These are phyloP conservation scores for Xylaria sp. DNA, from an alignment of 2,329 filamentous ascomycete genomes.

Conservation along the genomic window DNA sequence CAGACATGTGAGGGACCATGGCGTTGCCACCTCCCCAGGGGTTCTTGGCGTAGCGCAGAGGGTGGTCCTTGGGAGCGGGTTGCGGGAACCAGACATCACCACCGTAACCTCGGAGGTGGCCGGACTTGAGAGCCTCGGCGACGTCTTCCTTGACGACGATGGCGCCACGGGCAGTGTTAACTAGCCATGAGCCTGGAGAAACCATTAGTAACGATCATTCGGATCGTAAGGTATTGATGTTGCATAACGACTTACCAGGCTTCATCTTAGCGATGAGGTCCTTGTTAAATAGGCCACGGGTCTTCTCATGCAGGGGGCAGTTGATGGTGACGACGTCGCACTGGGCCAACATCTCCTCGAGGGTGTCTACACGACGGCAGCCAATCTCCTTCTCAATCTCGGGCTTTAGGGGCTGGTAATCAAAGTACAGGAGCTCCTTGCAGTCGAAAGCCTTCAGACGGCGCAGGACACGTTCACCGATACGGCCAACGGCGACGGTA, in stretches of 20 bases:
- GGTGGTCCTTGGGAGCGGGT: conserved; percentile 92
- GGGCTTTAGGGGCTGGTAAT: conserved; percentile 92
- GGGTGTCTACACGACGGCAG: conserved; percentile 83
- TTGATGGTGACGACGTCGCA: conserved; percentile 99
- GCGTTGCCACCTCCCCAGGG: conserved; percentile 97
- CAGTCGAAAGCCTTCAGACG: conserved; percentile 98
- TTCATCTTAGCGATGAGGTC: conserved; percentile 99
- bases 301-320: conserved; percentile 99
- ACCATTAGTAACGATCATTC: conserved; percentile 12
- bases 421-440: conserved; percentile 99
- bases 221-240: background rate
- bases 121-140: conserved; percentile 88
- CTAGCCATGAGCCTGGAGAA: conserved; percentile 81
- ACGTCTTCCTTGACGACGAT: conserved; percentile 99
- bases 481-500: conserved; percentile 96
- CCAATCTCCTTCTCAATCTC: conserved; percentile 96
- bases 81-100: conserved; percentile 98
- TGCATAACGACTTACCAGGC: conserved; percentile 68
- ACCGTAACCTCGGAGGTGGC: conserved; percentile 89
- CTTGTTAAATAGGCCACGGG: conserved; percentile 96
- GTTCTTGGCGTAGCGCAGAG: conserved; percentile 91
- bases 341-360: conserved; percentile 94
- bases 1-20: conserved; percentile 99
- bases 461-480: conserved; percentile 96
- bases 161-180: conserved; percentile 98